Evolutionary conservation across 1,284 basidiomycete genomes (phyloP), one percentile per base, ranked within the genome.

Genomic region (Heterobasidion occidentale): DNA sequence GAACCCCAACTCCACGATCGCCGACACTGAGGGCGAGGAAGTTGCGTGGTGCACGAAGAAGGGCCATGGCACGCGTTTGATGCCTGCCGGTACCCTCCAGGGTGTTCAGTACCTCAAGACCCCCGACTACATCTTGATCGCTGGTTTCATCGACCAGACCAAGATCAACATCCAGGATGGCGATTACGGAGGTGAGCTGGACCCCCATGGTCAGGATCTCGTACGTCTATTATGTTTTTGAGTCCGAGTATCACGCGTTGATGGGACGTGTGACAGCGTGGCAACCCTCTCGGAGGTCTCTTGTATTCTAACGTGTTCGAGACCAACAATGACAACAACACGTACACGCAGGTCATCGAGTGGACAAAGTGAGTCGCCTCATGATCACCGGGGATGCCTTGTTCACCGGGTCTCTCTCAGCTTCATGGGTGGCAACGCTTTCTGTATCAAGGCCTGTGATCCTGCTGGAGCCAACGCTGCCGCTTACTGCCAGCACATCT

Each of bases 11-110:
- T 72, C 76, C 36, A 71, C 74, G n/a, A 81, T 91, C 56, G 86
- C 77, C 27, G 75, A 87, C 61, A 77, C 79, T 4, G 89, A 91
- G 68, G 80, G 75, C 44, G 74, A 83, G 65, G 84, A 80, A 60
- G 83, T 91, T 17, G 82, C 86, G 0, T 91, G 81, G 80, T 92
- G 88, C 73, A 86, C 86, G 42, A 84, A 81, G 66, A 75, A 78
- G 52, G 81, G 83, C 15, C 78, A 77, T 56, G 87, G 88, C 8
- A 74, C 84, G 0, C 84, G 88, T 52, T 67, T 79, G 35, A 86
- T 90, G 27, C 84, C 84, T 48, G 69, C 76, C 15, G 83, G 82
- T 20, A 74, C 85, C 7, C 72, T 90, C 58, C 72, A 75, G 36
- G 86, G 84, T 60, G 77, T 86, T 2, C 86, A 89, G 66, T 78